Conservation (phyloP, 163 green algal species). For the Smithsoniella earleae region DNA sequence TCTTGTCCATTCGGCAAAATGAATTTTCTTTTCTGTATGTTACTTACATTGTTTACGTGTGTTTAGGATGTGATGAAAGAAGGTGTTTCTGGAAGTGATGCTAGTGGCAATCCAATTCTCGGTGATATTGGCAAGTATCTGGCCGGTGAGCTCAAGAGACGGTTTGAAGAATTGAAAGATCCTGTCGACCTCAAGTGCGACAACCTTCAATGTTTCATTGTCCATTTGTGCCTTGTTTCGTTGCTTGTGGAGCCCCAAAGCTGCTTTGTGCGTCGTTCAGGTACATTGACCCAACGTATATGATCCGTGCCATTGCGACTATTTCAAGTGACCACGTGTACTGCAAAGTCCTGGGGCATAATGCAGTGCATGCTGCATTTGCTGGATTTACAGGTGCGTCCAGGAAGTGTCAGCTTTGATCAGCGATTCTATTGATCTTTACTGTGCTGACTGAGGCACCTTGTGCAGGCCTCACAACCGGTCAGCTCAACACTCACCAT, state of each 20-base stretch:
- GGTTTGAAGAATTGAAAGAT: constrained; percentile 46
- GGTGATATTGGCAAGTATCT: constrained; percentile 63
- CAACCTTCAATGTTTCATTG: no score
- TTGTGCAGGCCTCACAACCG: constrained; percentile 59
- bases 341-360: constrained; percentile 68
- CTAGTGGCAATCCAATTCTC: constrained; percentile 70
- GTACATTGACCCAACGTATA: constrained; percentile 88
- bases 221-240: no score
- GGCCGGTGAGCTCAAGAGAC: constrained; percentile 52
- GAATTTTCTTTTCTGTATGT: no score
- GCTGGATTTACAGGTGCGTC: constrained; percentile 46
- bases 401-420: constrained; percentile 35
- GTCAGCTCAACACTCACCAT: constrained; percentile 76
- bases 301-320: constrained; percentile 75
- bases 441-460: constrained; percentile 55
- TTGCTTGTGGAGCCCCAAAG: no score
- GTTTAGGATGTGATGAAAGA: no score
- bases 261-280: no score
- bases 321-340: constrained; percentile 79
- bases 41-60: no score
- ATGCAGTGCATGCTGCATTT: constrained; percentile 68
- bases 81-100: constrained; percentile 53
- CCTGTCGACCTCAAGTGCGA: constrained; percentile 35
- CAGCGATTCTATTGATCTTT: no score
- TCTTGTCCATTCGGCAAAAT: no score